These are phyloP conservation scores for Phytophthora pluvialis DNA, from an alignment of 352 stramenopile genomes.

Conservation along the genomic window DNA sequence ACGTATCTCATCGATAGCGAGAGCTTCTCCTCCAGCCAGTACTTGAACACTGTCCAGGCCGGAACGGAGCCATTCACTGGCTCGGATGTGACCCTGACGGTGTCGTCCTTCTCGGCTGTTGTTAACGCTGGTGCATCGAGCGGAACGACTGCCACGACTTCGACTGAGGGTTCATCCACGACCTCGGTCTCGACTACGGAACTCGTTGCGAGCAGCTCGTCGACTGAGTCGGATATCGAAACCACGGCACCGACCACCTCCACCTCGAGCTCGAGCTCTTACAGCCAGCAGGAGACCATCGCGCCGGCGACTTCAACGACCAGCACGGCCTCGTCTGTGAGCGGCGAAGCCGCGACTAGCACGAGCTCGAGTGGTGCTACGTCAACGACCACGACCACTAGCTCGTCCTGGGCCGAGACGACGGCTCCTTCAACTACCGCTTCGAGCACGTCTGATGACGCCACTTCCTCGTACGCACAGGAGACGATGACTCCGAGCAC, in stretches of 20 bases:
- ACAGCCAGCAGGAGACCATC: conserved; percentile 12
- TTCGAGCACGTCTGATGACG: no score
- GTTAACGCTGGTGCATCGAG: conserved; percentile 28
- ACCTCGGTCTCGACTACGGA: no score
- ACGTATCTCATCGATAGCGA: conserved; percentile 31
- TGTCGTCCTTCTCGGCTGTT: conserved; percentile 35
- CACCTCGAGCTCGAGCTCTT: conserved; percentile 13
- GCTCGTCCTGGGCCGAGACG: conserved; percentile 5
- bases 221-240: conserved; percentile 7
- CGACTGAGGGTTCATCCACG: no score
- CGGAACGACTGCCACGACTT: conserved; percentile 12
- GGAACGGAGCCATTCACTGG: conserved; percentile 41
- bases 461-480: no score
- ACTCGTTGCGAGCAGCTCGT: conserved; percentile 20
- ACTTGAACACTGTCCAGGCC: conserved; percentile 36
- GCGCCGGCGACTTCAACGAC: not conserved
- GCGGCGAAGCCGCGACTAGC: conserved; percentile 6
- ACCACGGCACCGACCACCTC: not conserved
- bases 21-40: conserved; percentile 34
- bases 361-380: conserved; percentile 4
- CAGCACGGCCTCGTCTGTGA: conserved; percentile 13
- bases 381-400: conserved; percentile 12
- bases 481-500: no score
- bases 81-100: conserved; percentile 36
- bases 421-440: no score